Percentiles rank a stretch among this genome's conserved stretches.
phyloP scores from a whole-genome alignment of 768 basidiomycete species.

The Tricholoma sp. region DNA sequence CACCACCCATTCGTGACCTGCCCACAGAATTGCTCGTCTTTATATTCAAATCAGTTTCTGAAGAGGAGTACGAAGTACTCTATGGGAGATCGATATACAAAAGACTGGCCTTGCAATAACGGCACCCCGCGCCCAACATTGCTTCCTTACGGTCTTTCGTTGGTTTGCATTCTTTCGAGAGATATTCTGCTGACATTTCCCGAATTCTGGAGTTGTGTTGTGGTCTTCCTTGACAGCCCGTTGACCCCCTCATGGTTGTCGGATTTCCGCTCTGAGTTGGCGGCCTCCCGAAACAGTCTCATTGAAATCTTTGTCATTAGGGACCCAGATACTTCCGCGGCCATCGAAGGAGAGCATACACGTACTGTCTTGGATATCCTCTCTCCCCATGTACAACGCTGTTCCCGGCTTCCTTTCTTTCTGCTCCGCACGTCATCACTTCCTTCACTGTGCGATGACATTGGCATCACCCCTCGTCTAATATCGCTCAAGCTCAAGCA shows the following conservation, averaged over 20 bases:
- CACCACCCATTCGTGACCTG: background rate
- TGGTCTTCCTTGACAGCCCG: background rate
- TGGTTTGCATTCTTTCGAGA: background rate
- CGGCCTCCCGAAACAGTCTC: background rate
- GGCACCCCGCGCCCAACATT: background rate
- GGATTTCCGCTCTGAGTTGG: background rate
- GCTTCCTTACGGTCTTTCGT: background rate
- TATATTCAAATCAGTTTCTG: background rate
- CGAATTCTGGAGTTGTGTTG: background rate
- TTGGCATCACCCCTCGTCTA: background rate
- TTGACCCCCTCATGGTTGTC: background rate
- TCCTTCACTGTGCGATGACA: background rate
- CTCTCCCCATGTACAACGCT: background rate
- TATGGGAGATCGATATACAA: background rate
- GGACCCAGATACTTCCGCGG: background rate
- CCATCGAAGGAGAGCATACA: background rate
- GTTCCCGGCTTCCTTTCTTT: background rate
- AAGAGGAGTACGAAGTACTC: background rate
- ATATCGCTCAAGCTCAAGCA: background rate
- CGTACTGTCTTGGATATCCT: background rate
- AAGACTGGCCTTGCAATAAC: background rate
- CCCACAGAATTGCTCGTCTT: background rate
- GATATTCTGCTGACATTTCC: background rate
- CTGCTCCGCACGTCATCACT: background rate
- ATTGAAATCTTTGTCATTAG: background rate